phyloP scores from a whole-genome alignment of 805 yeast genomes.

The Teunomyces stri region DNA sequence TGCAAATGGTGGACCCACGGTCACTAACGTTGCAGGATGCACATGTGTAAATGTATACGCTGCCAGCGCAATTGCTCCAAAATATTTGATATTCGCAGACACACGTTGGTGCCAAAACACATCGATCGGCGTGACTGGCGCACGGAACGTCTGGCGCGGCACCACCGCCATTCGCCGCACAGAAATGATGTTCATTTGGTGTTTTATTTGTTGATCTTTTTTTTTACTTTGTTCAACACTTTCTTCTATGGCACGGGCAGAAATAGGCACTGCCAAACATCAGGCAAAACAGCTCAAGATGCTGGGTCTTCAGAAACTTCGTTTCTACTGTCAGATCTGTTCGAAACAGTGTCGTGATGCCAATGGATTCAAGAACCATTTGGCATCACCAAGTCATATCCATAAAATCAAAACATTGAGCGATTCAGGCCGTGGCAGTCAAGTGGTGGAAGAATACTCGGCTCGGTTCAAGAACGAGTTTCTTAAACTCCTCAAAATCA shows the following conservation, averaged over 20 bases:
- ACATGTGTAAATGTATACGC: conserved; percentile 31
- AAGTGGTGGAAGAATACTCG: conserved; percentile 59
- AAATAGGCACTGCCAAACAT: conserved; percentile 54
- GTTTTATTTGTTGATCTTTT: background rate
- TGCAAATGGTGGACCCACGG: conserved; percentile 36
- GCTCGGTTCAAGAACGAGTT: conserved; percentile 62
- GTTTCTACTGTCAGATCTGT: conserved; percentile 89
- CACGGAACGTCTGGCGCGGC: conserved; percentile 31
- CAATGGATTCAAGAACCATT: conserved; percentile 90
- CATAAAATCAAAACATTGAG: conserved; percentile 44
- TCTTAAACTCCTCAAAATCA: conserved; percentile 53
- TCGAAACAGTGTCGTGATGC: conserved; percentile 93
- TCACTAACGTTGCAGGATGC: conserved; percentile 34
- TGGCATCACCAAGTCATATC: conserved; percentile 75
- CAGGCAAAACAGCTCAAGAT: conserved; percentile 76
- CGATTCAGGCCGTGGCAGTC: conserved; percentile 40
- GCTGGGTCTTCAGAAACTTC: conserved; percentile 79
- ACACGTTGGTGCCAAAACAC: conserved; percentile 26
- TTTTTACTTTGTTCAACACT: no score
- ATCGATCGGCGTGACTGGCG: conserved; percentile 22
- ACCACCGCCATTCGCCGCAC: conserved; percentile 17
- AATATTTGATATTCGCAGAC: conserved; percentile 28
- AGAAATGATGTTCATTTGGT: background rate
- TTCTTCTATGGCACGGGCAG: conserved; percentile 30
- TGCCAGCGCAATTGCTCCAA: conserved; percentile 20